Evolutionary conservation across 2,329 filamentous ascomycete genomes (phyloP).

Genomic region (Talaromyces islandicus): DNA sequence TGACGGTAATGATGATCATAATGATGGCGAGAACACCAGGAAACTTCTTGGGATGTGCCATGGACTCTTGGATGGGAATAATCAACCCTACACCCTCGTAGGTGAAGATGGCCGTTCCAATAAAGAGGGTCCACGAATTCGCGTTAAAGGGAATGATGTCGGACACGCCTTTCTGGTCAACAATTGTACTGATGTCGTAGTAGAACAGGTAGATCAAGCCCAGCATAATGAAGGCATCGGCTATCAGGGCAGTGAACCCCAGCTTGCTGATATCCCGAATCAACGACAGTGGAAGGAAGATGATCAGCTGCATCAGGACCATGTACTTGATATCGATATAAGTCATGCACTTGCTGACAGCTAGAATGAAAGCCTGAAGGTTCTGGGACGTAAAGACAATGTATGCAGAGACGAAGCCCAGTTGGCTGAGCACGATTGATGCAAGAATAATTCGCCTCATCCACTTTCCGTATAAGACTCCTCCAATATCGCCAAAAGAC

Average conservation of each 20-base stretch:
- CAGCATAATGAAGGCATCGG: constrained; percentile 88
- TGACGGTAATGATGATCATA: constrained; percentile 89
- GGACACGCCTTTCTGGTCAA: constrained; percentile 63
- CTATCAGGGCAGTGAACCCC: constrained; percentile 86
- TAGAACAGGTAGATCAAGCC: constrained; percentile 93
- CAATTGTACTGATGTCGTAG: constrained; percentile 83
- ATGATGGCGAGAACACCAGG: constrained; percentile 79
- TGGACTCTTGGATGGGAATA: constrained; percentile 96
- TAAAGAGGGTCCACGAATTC: constrained; percentile 92
- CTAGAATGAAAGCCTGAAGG: constrained; percentile 86
- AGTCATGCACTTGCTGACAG: constrained; percentile 80
- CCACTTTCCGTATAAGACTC: constrained; percentile 81
- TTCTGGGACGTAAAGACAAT: constrained; percentile 97
- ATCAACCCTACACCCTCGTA: constrained; percentile 97
- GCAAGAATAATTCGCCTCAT: constrained; percentile 81
- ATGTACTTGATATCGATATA: constrained; percentile 82
- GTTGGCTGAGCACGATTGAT: constrained; percentile 91
- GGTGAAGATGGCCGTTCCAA: constrained; percentile 97
- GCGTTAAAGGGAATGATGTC: constrained; percentile 90
- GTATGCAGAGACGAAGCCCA: constrained; percentile 91
- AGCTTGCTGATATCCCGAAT: constrained; percentile 97
- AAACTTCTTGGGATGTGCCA: constrained; percentile 87
- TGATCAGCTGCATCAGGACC: constrained; percentile 89
- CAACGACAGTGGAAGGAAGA: constrained; percentile 90
- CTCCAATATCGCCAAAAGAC: constrained; percentile 97